phyloP scores from a whole-genome alignment of 2,329 filamentous ascomycete species.

The Colletotrichum sp. region DNA sequence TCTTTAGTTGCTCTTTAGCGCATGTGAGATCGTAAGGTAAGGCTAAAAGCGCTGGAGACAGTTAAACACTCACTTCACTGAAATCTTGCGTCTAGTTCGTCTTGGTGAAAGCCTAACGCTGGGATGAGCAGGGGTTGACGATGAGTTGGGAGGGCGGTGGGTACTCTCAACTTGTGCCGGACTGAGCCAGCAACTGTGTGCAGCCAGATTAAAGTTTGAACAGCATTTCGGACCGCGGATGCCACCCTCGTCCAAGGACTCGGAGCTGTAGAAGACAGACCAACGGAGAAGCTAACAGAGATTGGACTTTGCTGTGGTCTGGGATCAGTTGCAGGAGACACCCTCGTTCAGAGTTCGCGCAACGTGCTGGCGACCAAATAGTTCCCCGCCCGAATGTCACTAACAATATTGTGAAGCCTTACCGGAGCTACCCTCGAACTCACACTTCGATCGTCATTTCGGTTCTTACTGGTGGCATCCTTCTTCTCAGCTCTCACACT shows the following conservation, averaged over 20 bases:
- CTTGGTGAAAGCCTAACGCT: background rate
- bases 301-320: background rate
- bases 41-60: background rate
- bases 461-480: background rate
- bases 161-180: background rate
- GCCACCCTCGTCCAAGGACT: background rate
- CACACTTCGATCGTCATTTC: background rate
- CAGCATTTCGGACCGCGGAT: background rate
- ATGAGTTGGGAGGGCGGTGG: background rate
- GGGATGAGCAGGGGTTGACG: background rate
- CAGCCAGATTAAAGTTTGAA: background rate
- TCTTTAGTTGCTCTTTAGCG: background rate
- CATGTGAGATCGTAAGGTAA: background rate
- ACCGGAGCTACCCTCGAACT: background rate
- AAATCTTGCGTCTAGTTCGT: background rate
- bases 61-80: background rate
- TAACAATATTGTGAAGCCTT: background rate
- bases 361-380: background rate
- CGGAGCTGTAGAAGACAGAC: background rate
- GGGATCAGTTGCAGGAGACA: background rate
- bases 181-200: background rate
- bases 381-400: background rate
- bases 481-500: background rate
- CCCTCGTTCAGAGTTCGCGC: background rate
- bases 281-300: background rate